These are phyloP conservation scores for Dictyostelium discoideum DNA, from an alignment of 78 protist genomes.

Conservation along the genomic window DNA sequence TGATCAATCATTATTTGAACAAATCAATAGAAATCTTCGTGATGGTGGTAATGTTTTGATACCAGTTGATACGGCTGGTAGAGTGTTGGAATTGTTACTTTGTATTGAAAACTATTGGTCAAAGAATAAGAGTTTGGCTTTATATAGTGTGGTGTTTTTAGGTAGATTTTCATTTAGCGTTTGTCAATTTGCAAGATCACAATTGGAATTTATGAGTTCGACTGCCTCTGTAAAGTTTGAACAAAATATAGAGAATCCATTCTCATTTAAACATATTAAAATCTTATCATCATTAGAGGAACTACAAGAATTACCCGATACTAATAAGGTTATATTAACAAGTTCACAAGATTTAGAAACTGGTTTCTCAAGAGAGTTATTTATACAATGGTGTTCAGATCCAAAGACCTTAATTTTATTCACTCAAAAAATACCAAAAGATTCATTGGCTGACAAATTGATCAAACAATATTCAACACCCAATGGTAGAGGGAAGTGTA, in stretches of 20 bases:
- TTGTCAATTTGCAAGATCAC: conserved; percentile 80
- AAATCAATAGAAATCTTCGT: conserved; percentile 47
- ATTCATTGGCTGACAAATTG: conserved; percentile 2
- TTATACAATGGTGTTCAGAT: conserved; percentile 53
- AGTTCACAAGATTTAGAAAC: conserved; percentile 56
- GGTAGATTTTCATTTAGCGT: conserved; percentile 42
- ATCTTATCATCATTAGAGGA: conserved; percentile 13
- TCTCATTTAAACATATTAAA: conserved; percentile 50
- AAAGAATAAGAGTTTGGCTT: background rate
- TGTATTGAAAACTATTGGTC: conserved; percentile 84
- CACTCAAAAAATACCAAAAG: conserved; percentile 28
- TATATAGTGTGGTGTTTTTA: conserved; percentile 78
- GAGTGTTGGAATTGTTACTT: conserved; percentile 84
- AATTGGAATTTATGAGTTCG: conserved; percentile 91
- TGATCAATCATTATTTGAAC: conserved; percentile 35
- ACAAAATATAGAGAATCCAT: conserved; percentile 59
- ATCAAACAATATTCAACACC: background rate
- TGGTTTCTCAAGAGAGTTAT: conserved; percentile 63
- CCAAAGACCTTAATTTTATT: conserved; percentile 43
- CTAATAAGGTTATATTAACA: conserved; percentile 27
- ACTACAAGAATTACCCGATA: background rate
- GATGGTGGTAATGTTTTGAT: conserved; percentile 90
- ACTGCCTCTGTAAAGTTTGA: conserved; percentile 22
- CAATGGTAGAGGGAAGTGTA: background rate
- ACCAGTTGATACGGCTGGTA: conserved; percentile 89